Evolutionary conservation across 768 basidiomycete genomes (phyloP).

Genomic region (Pulveroboletus sp.): DNA sequence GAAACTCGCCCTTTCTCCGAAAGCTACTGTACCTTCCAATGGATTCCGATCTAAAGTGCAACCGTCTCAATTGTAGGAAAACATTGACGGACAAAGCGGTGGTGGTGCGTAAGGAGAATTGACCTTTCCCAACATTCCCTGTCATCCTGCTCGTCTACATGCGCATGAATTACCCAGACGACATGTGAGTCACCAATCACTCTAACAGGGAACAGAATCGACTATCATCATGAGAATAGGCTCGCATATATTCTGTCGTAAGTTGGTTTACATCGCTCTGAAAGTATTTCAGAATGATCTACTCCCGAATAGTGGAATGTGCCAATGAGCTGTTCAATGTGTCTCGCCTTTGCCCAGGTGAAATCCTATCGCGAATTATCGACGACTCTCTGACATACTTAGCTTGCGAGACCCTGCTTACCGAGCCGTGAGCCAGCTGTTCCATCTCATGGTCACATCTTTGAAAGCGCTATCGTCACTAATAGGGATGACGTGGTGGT

Average conservation of each 20-base stretch:
- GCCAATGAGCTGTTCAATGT: constrained; percentile 80
- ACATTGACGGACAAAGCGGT: constrained; percentile 73
- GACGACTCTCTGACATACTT: constrained; percentile 1
- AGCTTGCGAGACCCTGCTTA: constrained; percentile 80
- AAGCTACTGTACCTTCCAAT: constrained; percentile 31
- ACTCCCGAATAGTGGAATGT: constrained; percentile 56
- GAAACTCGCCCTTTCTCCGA: neutral
- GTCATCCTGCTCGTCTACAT: constrained; percentile 2
- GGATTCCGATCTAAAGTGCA: constrained; percentile 77
- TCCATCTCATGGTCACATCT: neutral
- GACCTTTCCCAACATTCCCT: neutral
- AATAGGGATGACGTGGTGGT: constrained; percentile 56
- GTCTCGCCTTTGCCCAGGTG: constrained; percentile 76
- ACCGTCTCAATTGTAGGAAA: constrained; percentile 70
- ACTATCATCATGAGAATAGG: constrained; percentile 37
- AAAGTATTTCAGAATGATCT: neutral
- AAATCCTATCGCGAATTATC: neutral
- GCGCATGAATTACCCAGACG: constrained; percentile 38
- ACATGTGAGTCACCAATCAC: constrained; percentile 40
- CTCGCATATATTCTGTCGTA: constrained; percentile 85
- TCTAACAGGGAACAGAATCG: neutral
- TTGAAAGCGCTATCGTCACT: neutral
- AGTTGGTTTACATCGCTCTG: constrained; percentile 4
- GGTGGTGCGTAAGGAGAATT: constrained; percentile 51
- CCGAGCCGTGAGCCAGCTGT: constrained; percentile 59